phyloP scores from a whole-genome alignment of 306 rosid genomes.

The Cucumis cinereus region DNA sequence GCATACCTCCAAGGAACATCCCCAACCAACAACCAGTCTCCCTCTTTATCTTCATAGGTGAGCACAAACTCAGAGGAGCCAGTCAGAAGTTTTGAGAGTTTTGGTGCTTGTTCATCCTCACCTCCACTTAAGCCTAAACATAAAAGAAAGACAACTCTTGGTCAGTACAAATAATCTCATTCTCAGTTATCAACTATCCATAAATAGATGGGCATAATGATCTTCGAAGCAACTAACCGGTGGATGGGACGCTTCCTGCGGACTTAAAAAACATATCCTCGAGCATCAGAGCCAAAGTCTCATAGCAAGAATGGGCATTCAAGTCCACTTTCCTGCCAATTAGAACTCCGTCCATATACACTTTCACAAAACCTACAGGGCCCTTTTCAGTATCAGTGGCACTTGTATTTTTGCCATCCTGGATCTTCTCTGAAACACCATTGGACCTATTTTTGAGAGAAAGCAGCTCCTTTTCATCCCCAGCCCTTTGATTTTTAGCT shows the following conservation, averaged over 20 bases:
- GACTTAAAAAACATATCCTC: conserved; percentile 52
- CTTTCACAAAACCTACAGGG: conserved; percentile 48
- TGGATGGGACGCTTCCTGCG: conserved; percentile 12
- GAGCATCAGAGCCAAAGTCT: conserved; percentile 40
- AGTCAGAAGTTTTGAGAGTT: conserved; percentile 44
- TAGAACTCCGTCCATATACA: conserved; percentile 47
- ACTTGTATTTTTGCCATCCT: conserved; percentile 8
- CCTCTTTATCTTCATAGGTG: conserved; percentile 62
- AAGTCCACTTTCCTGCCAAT: conserved; percentile 59
- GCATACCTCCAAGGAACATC: conserved; percentile 70
- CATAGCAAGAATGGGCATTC: conserved; percentile 56
- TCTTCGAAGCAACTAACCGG: conserved; percentile 20
- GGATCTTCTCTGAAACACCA: conserved; percentile 22
- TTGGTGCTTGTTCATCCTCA: conserved; percentile 19
- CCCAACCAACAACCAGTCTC: conserved; percentile 74
- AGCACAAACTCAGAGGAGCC: conserved; percentile 62
- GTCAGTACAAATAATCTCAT: neutral
- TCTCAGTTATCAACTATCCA: neutral
- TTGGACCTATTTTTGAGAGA: conserved; percentile 19
- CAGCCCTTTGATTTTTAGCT: conserved; percentile 35
- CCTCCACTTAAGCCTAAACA: conserved; percentile 17
- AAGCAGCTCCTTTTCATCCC: conserved; percentile 23
- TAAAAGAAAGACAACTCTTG: neutral
- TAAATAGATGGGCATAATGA: neutral
- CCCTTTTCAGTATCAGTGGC: conserved; percentile 22